These are phyloP conservation scores for Macrolepiota dolichaula DNA, from an alignment of 768 basidiomycete genomes.

Conservation along the genomic window DNA sequence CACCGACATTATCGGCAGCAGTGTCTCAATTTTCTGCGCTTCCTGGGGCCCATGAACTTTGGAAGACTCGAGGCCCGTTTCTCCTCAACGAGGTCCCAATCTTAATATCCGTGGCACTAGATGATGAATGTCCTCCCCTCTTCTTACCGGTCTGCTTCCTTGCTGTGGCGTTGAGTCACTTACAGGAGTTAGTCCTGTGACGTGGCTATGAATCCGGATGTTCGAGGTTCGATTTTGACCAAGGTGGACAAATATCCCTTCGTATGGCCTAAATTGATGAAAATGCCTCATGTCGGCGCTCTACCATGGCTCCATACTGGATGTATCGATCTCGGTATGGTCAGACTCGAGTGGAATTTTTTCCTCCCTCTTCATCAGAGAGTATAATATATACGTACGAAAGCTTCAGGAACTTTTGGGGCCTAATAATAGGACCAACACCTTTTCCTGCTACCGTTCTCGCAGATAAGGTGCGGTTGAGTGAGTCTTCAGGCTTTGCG, in stretches of 20 bases:
- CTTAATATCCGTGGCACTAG: not conserved
- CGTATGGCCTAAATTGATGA: not conserved
- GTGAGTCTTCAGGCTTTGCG: conserved; percentile 31
- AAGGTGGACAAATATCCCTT: not conserved
- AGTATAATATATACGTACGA: conserved; percentile 1
- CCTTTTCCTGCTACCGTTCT: not conserved
- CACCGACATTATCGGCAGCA: not conserved
- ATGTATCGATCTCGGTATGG: not conserved
- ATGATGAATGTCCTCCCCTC: not conserved
- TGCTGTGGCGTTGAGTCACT: conserved; percentile 6
- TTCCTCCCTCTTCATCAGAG: not conserved
- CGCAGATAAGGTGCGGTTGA: not conserved
- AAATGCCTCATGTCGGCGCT: not conserved
- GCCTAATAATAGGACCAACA: not conserved
- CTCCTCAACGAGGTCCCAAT: not conserved
- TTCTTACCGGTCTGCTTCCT: conserved; percentile 7
- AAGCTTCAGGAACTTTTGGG: not conserved
- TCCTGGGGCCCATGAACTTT: not conserved
- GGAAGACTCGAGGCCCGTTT: not conserved
- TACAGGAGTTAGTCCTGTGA: conserved; percentile 2
- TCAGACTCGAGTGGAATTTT: not conserved
- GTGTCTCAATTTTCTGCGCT: not conserved
- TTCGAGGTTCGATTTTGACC: conserved; percentile 1
- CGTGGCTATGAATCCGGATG: conserved; percentile 8
- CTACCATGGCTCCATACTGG: not conserved